Conservation (phyloP, 495 filamentous ascomycete species). For the Neurospora discreta region DNA sequence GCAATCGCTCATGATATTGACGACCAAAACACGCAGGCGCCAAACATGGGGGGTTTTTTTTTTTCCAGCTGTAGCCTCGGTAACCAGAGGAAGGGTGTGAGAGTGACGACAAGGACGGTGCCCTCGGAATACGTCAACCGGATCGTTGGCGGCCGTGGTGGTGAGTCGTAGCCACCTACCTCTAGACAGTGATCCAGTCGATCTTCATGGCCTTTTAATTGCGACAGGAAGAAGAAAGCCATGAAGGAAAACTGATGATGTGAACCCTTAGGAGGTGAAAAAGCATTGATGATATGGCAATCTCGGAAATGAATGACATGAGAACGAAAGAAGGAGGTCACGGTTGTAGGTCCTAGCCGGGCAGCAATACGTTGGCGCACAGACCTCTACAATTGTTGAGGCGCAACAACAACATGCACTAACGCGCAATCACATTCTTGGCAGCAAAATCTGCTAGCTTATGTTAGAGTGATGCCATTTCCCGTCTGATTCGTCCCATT, state of each 20-base stretch:
- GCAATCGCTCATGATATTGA: no score
- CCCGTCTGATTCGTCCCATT: not conserved
- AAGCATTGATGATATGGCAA: not conserved
- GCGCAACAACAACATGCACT: not conserved
- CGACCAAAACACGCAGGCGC: no score
- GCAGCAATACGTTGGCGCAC: not conserved
- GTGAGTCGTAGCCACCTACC: not conserved
- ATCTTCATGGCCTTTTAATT: not conserved
- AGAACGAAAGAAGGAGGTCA: not conserved
- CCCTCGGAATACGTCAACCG: not conserved
- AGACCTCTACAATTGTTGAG: not conserved
- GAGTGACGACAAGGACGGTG: not conserved
- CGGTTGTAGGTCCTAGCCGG: no score
- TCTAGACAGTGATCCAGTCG: not conserved
- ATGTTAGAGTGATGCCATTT: not conserved
- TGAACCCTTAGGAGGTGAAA: no score
- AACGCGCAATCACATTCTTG: no score
- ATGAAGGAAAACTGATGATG: no score
- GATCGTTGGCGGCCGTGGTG: not conserved
- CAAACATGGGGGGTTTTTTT: no score
- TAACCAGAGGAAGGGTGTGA: no score
- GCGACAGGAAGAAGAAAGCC: no score
- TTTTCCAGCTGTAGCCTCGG: no score
- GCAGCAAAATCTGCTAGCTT: not conserved
- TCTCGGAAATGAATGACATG: not conserved